Conservation (phyloP, 768 basidiomycete species). For the Termitomyces sp. region DNA sequence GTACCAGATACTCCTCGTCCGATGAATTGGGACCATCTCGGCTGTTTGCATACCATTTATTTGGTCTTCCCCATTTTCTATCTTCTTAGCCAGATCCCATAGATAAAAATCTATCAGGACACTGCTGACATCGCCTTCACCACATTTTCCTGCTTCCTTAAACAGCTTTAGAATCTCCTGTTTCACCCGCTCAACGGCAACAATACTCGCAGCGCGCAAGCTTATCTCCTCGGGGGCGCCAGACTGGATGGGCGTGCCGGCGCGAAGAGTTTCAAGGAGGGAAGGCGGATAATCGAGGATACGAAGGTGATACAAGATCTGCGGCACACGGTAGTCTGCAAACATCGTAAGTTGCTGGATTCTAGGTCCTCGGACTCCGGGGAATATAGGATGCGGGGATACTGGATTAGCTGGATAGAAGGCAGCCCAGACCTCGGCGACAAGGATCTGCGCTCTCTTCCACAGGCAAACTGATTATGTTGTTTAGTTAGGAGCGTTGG, state of each 20-base stretch:
- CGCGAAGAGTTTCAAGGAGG: constrained; percentile 45
- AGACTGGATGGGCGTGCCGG: constrained; percentile 37
- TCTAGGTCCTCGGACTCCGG: constrained; percentile 43
- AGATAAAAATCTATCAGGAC: constrained; percentile 89
- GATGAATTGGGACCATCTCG: constrained; percentile 64
- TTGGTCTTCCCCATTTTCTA: constrained; percentile 57
- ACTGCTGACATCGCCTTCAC: constrained; percentile 46
- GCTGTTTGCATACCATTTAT: constrained; percentile 54
- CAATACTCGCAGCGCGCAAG: constrained; percentile 72
- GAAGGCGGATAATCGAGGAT: constrained; percentile 67
- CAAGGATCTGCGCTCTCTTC: constrained; percentile 90
- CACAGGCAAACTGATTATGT: constrained; percentile 63
- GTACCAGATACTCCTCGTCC: constrained; percentile 86
- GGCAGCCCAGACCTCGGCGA: constrained; percentile 90
- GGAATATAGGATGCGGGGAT: constrained; percentile 68
- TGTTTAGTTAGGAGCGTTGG: not conserved
- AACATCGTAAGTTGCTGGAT: constrained; percentile 87
- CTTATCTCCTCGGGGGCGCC: constrained; percentile 73
- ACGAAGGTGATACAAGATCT: constrained; percentile 79
- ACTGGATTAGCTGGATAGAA: constrained; percentile 59
- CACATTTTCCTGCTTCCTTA: constrained; percentile 17
- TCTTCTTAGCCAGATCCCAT: constrained; percentile 80
- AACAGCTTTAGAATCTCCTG: constrained; percentile 45
- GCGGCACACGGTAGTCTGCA: constrained; percentile 89
- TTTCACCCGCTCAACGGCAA: constrained; percentile 74